Evolutionary conservation across 257 asterid genomes (phyloP), one percentile per base, ranked within the genome.

Genomic region (Solanum sitiens): DNA sequence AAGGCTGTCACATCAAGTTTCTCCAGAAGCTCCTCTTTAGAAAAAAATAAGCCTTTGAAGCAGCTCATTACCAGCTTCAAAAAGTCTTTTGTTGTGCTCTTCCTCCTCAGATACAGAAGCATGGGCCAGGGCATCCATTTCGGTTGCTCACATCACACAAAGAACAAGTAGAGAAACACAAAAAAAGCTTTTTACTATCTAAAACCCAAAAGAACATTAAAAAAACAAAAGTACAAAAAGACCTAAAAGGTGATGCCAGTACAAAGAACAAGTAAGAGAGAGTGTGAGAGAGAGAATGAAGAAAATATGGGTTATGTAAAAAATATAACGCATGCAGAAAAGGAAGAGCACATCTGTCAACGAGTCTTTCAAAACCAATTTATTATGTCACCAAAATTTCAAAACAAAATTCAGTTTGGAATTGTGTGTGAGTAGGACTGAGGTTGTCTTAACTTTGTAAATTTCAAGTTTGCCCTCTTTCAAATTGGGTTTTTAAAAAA

Each of bases 1-100:
- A 32, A 79, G 23, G 39, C 42, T 1, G 30, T 27, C 71, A 88
- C 88, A 50, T 86, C 87, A 70, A 88, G 90, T 35, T 83, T 83
- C 16, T 71, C 79, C 21, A 86, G n/a, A 77, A 88, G 71, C 72
- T 79, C 86, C n/a, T 68, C 84, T 23, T 20, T 68, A 27, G 76
- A 86, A n/a, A 39, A n/a, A 63, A 18, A 44, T 23, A 11, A 37
- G 85, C 2, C 25, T 47, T 30, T 61, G 77, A 53, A 86, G 88
- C 67, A 88, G 72, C 79, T 50, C 40, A 45, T 86, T 80, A 6
- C 87, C 88, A 80, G 33, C 30, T 45, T 70, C 13, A 70, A 70
- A 9, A 70, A 15, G 5, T 25, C n/a, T 15, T 70, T 5, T 32
- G 12, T 15, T 3, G 23, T 6, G 7, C 8, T 15, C 39, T 3